Evolutionary conservation across 768 basidiomycete species (phyloP), one percentile per base, ranked within the genome.

Genomic region (Piloderma croceum): DNA sequence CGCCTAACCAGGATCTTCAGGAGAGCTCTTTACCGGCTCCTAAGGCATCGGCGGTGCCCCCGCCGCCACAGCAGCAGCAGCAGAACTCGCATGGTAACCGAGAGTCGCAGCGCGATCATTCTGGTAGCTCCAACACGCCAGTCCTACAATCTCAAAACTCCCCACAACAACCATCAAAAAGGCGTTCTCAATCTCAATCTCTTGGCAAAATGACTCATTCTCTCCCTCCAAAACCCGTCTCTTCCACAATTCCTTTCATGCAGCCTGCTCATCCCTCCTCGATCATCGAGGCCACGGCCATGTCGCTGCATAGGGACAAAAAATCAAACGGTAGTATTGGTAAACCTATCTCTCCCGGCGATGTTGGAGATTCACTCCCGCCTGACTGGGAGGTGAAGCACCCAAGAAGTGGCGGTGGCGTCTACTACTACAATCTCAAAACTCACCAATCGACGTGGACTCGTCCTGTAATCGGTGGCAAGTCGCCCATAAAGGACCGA

Each of bases 171-270:
- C 50, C 56, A 18, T 38, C 52, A 20, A 48, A 54, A 23, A 35
- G 42, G 29, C 64, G 57, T 7, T 22, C 50, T 19, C 50, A 39
- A 13, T 43, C 61, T 19, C 51, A 56, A 20, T 57, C 56, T 20
- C 49, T 63, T 39, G 61, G 64, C 34, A 67, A 74, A 36, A 55
- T 81, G 34, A 76, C 71, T n/a, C 81, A 84, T 53, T 79, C 79
- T 21, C 65, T 84, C 13, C 81, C 81, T 15, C 76, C 81, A 3
- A 84, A 83, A 58, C 81, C 81, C 34, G 64, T 73, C 23, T 63
- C 71, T 33, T 63, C 70, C 33, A 69, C 50, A 46, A 69, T 74
- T 37, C 70, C 74, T 41, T 74, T 71, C 54, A 57, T 76, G 36
- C 67, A 76, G 47, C 70, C 74, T 34, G 73, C 77, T 56, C 70